Conservation (phyloP, 768 basidiomycete species). For the Coprinellus micaceus region DNA sequence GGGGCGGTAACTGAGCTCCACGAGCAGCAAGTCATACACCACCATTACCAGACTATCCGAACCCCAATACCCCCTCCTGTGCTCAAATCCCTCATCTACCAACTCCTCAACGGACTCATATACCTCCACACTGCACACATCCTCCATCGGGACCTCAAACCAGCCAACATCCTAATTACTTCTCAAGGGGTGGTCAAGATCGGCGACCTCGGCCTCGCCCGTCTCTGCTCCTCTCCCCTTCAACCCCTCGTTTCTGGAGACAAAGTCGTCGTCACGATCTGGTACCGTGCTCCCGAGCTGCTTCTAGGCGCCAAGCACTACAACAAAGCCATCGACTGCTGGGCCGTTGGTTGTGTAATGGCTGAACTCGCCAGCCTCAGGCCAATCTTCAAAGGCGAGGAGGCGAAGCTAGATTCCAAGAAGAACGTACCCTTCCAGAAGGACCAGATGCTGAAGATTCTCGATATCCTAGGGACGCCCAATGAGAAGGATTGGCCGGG, state of each 20-base stretch:
- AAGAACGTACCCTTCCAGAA: slow-evolving; percentile 97
- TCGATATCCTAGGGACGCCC: slow-evolving; percentile 90
- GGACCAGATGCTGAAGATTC: slow-evolving; percentile 93
- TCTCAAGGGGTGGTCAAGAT: slow-evolving; percentile 90
- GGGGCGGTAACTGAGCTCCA: neutral
- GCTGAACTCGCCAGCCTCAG: slow-evolving; percentile 90
- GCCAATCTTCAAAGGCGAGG: slow-evolving; percentile 99
- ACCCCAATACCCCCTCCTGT: slow-evolving; percentile 69
- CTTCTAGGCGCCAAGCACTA: slow-evolving; percentile 97
- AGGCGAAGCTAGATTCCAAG: slow-evolving; percentile 94
- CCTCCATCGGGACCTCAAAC: slow-evolving; percentile 96
- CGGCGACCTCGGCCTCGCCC: slow-evolving; percentile 94
- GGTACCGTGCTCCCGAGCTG: slow-evolving; percentile 97
- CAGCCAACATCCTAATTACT: slow-evolving; percentile 96
- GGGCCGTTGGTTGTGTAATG: slow-evolving; percentile 98
- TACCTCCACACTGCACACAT: slow-evolving; percentile 96
- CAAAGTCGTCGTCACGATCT: slow-evolving; percentile 98
- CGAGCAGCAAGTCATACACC: slow-evolving; percentile 93
- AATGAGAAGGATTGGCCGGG: slow-evolving; percentile 86
- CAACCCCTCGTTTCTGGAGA: slow-evolving; percentile 91
- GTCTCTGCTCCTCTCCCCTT: slow-evolving; percentile 86
- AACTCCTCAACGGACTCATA: slow-evolving; percentile 88
- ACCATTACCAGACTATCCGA: slow-evolving; percentile 89
- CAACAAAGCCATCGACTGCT: slow-evolving; percentile 93
- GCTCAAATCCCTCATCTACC: slow-evolving; percentile 90